Base-by-base conservation (phyloP, 1,284 basidiomycete genomes). In the Fomitopsis pinicola region DNA sequence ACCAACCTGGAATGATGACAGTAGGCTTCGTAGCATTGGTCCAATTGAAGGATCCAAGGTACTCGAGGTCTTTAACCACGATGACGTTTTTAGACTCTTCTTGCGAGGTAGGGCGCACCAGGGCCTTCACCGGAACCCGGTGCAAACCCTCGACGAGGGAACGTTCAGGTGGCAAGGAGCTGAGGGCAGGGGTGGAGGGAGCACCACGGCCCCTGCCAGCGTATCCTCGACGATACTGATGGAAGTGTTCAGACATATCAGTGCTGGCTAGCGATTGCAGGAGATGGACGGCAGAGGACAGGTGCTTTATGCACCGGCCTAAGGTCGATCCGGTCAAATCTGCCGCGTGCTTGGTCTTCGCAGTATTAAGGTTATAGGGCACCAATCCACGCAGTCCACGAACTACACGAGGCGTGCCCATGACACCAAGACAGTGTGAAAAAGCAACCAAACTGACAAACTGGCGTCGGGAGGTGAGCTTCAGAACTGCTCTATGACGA, bases 11-110 rank as follows among this genome's bases (percentile, higher is more conserved):
- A n/a, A 86, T 81, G 26, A 84, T 74, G 54, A 87, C 84, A 0
- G 82, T 82, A 0, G 83, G 80, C 7, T 72, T 66, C 0, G 53
- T n/a, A 60, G 64, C 54, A 62, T 79, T 75, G 17, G 75, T 65
- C 84, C 84, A 86, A 61, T 81, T 83, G 69, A 85, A 87, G 0
- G 85, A 85, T 3, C 81, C 82, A 57, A 84, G 72, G 58, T 77
- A 81, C 22, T 77, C 62, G 35, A 80, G 70, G 57, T 80, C 68
- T 15, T 70, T 73, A n/a, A 56, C 46, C 2, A 15, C 48, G 26
- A 59, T 63, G 19, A 19, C 59, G 10, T 54, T 52, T 5, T 46
- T 42, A 28, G 22, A 40, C 12, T 17, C 14, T 28, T 57, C 61
- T 10, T 33, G 3, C 1, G 8, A 0, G 64, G 66, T 40, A 55